These are phyloP conservation scores for Ophiocordyceps robertsii DNA, from an alignment of 2,329 filamentous ascomycete genomes.

Conservation along the genomic window DNA sequence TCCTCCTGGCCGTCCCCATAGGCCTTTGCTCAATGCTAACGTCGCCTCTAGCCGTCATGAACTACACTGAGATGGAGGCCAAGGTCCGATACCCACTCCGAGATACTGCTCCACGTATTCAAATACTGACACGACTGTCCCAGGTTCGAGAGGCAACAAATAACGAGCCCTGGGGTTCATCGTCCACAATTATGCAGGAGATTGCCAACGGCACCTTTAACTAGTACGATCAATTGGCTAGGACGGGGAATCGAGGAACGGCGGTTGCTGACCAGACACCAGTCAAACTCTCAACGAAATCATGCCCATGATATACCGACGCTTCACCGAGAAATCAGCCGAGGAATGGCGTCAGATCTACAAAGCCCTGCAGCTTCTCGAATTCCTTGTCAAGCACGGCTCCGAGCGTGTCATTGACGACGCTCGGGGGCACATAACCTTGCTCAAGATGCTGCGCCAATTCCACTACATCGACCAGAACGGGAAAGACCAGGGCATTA, in stretches of 20 bases:
- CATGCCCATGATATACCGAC: slow-evolving; percentile 99
- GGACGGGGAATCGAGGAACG: slow-evolving; percentile 5
- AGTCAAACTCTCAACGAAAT: slow-evolving; percentile 97
- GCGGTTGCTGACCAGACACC: slow-evolving; percentile 3
- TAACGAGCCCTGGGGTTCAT: slow-evolving; percentile 93
- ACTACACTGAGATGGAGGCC: slow-evolving; percentile 87
- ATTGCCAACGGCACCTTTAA: slow-evolving; percentile 97
- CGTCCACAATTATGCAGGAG: slow-evolving; percentile 82
- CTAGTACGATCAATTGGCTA: slow-evolving; percentile 51
- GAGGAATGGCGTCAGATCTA: slow-evolving; percentile 99
- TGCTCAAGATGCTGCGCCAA: slow-evolving; percentile 95
- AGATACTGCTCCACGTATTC: no score
- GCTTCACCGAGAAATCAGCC: slow-evolving; percentile 94
- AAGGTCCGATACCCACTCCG: slow-evolving; percentile 28
- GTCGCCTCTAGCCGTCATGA: slow-evolving; percentile 69
- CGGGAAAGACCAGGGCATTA: slow-evolving; percentile 96
- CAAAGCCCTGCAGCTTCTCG: slow-evolving; percentile 91
- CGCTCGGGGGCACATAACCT: slow-evolving; percentile 83
- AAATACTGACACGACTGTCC: not conserved
- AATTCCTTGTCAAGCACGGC: slow-evolving; percentile 95
- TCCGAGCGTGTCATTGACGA: slow-evolving; percentile 97
- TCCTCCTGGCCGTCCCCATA: not conserved
- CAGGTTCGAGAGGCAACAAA: slow-evolving; percentile 96
- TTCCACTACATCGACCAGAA: slow-evolving; percentile 96
- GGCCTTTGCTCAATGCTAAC: slow-evolving; percentile 14